These are phyloP conservation scores for Coemansia sp. DNA, from an alignment of 192 early-diverging fungal genomes.

Conservation along the genomic window DNA sequence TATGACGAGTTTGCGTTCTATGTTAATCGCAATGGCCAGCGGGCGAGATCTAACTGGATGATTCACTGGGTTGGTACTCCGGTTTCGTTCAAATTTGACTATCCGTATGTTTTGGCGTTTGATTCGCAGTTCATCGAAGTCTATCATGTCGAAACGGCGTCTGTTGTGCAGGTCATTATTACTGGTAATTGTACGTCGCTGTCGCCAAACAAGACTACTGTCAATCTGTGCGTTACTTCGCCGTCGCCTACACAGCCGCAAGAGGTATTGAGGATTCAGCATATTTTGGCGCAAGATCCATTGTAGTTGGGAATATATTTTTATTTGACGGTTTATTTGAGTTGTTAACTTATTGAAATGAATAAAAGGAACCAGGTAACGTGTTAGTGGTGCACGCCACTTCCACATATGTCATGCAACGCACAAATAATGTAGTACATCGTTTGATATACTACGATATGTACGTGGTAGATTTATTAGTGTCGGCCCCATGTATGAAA, in stretches of 20 bases:
- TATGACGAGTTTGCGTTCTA: constrained; percentile 96
- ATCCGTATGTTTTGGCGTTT: constrained; percentile 90
- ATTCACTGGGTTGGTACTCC: constrained; percentile 89
- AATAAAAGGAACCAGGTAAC: no score
- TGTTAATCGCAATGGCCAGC: constrained; percentile 83
- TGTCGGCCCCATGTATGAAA: no score
- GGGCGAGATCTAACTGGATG: constrained; percentile 72
- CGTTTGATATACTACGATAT: no score
- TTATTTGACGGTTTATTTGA: not conserved
- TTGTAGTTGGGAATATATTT: constrained; percentile 7
- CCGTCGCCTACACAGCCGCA: constrained; percentile 47
- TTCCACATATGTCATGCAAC: no score
- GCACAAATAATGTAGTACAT: no score
- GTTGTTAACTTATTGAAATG: no score
- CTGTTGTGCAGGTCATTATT: constrained; percentile 69
- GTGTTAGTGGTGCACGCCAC: no score
- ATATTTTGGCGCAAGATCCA: constrained; percentile 44
- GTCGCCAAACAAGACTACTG: constrained; percentile 42
- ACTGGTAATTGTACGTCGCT: constrained; percentile 53
- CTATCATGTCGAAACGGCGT: constrained; percentile 74
- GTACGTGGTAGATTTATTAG: no score
- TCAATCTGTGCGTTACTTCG: constrained; percentile 50
- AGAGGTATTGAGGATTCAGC: constrained; percentile 51
- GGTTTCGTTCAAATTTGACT: constrained; percentile 75
- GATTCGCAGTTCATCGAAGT: constrained; percentile 91